Percentiles rank a stretch among this genome's conserved stretches.
These are phyloP conservation scores for Pythium aquatile DNA, from an alignment of 352 stramenopile genomes.

Conservation along the genomic window DNA sequence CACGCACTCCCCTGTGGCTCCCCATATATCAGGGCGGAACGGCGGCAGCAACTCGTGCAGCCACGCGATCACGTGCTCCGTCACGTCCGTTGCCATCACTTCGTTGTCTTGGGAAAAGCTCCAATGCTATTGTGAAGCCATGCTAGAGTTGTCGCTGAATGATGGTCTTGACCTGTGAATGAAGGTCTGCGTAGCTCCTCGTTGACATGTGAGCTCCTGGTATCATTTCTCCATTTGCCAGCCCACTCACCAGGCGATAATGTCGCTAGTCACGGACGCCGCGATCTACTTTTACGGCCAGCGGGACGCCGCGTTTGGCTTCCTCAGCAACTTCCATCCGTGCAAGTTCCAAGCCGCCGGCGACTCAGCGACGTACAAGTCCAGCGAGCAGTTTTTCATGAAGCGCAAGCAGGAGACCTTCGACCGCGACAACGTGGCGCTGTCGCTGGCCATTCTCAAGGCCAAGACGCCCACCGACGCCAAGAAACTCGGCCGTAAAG, in stretches of 20 bases:
- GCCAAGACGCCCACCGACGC: slow-evolving; percentile 44
- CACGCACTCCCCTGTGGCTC: no score
- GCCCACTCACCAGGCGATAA: neutral
- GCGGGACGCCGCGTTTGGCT: slow-evolving; percentile 38
- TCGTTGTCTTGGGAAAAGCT: no score
- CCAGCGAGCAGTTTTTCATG: slow-evolving; percentile 76
- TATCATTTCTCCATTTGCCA: slow-evolving; percentile 8
- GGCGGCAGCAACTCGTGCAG: no score
- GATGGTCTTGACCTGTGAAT: slow-evolving; percentile 11
- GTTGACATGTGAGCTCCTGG: neutral
- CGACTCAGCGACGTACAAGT: slow-evolving; percentile 39
- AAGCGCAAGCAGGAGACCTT: slow-evolving; percentile 73
- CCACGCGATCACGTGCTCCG: no score
- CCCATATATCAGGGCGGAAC: no score
- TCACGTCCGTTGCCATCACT: no score
- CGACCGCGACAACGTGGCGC: slow-evolving; percentile 37
- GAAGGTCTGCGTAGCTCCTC: slow-evolving; percentile 1
- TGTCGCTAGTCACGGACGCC: slow-evolving; percentile 24
- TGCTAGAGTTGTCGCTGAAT: neutral
- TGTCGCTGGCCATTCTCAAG: slow-evolving; percentile 46
- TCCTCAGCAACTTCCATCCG: slow-evolving; percentile 64
- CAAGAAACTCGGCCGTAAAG: slow-evolving; percentile 53
- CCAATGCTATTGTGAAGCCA: no score
- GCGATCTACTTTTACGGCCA: slow-evolving; percentile 62
- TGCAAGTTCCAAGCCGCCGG: slow-evolving; percentile 43